Base-by-base conservation (phyloP, 164 flowering plant genomes). In the Umbellularia californica region DNA sequence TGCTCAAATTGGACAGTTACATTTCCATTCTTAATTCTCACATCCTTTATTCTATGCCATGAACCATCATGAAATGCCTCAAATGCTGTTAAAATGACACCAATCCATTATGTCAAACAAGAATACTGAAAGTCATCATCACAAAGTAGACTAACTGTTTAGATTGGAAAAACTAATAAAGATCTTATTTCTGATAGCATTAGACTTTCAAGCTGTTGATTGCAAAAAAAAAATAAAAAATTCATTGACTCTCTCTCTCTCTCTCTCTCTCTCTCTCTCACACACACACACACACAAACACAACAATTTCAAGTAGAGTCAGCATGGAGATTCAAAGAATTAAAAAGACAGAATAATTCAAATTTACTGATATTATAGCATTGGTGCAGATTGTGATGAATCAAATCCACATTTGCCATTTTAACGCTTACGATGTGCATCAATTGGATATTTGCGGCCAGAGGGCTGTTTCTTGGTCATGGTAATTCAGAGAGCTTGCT, bases 1-100 rank as follows among this genome's bases (percentile, higher is more conserved):
- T 87, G 84, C 19, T 70, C 77, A 50, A 90, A 74, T 69, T 80
- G 84, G 67, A 86, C 64, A 3, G 74, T 71, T 60, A 89, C 72
- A 10, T 25, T 50, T 51, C 99, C 99, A 70, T 82, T 70, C 24
- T 68, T 63, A 51, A 95, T 81, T 70, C 79, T 82, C 15, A 93
- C 65, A 70, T 76, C 72, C 76, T 92, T 87, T 71, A 89, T 87
- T 35, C 74, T 24, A 75, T 79, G 65, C 99, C 98, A 95, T 51
- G 94, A 85, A 19, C 84, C 89, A 19, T 65, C 51, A 73, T 69
- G 87, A 75, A 81, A 81, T 70, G 90, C 89, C 83, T 93, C 98
- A 81, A 95, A 93, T 74, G 97, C 99, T 95, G 81, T 72, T 41
- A 69, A 60, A 33, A 20, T 63, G 47, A 50, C 63, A 50, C 22